Evolutionary conservation across 768 basidiomycete genomes (phyloP), one percentile per base, ranked within the genome.

Genomic region (Pleurotus tuoliensis): DNA sequence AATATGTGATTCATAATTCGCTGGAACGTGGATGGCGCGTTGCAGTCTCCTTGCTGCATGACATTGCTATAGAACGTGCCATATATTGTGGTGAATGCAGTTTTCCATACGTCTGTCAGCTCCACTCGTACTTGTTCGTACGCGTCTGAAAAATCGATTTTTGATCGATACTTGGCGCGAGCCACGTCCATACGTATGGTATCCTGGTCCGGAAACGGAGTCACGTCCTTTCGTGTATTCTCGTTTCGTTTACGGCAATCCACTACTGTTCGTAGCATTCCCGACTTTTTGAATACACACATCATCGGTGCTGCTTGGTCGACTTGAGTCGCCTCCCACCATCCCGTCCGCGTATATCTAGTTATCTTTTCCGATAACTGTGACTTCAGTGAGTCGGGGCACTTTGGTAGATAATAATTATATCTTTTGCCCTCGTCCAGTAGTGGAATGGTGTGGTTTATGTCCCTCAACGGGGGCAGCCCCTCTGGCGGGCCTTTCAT

Each of bases 21-120:
- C 54, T 82, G 80, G 54, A 78, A 82, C 0, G 77, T 82, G 0
- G 75, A 64, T 0, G 74, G 77, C 0, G 73, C 72, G 58, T 82
- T 80, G 46, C 74, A 76, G 53, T 81, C 72, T 41, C 40, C 40
- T 41, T 41, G 40, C 40, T 41, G 67, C 70, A 0, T 72, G 69
- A 47, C 62, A 59, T 41, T 13, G 40, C 40, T 0, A 62, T 53
- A 5, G 24, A 25, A 25, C 24, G 24, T 25, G 24, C 24, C 24
- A 5, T 25, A 25, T 25, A 25, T 25, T 0, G 68, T 76, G 0
- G 68, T 62, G 1, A 76, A 73, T 0, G 62, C 67, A 0, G 64
- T 67, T 1, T 66, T 63, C 38, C 43, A 43, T 1, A 73, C 57
- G 43, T 71, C 64, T 3, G 62, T 62, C 0, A 47, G 71, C 34